Evolutionary conservation across 2,329 filamentous ascomycete species (phyloP), one percentile per base, ranked within the genome.

Genomic region (Aspergillus sp.): DNA sequence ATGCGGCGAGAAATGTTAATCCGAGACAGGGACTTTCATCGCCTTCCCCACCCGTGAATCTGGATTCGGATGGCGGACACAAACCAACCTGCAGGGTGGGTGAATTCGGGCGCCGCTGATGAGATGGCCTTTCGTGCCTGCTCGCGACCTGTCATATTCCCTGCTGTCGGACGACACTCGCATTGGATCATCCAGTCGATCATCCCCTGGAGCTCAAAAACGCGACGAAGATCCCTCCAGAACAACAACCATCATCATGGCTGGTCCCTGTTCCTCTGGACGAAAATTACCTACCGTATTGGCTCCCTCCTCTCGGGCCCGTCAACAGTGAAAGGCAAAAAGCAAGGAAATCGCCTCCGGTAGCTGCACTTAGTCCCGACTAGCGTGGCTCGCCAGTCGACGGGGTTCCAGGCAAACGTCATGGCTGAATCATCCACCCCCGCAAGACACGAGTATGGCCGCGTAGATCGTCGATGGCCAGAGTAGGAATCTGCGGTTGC

Each of bases 341-440:
- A 29, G 25, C 25, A 29, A 29, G 25, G 25, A 29, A 29, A 29
- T 29, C 25, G 9, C 25, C 25, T 29, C 25, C 25, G 25, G 7
- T 29, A 10, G 25, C 25, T 29, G 25, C 25, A 7, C 25, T 25
- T 29, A 29, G 25, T 29, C 25, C 25, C 9, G 25, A 29, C 34
- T 38, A 38, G 16, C 14, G 34, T 38, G 11, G 14, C 32, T 13
- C 32, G 11, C 32, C 32, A 34, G n/a, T n/a, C 11, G 11, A 34
- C 32, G 11, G 21, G 10, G 10, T 3, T 13, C 40, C 16, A 7
- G 19, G 19, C 40, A 42, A 23, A 42, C 40, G 40, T 42, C 40
- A 42, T 21, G 40, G 40, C 40, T 42, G 40, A 42, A 42, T 42
- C 40, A 42, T 42, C 40, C 40, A 42, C 16, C 40, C 38, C 40